Percentiles rank a stretch among this genome's conserved stretches.
phyloP scores from a whole-genome alignment of 345 rosid genomes.

The Pugionium dolabratum region DNA sequence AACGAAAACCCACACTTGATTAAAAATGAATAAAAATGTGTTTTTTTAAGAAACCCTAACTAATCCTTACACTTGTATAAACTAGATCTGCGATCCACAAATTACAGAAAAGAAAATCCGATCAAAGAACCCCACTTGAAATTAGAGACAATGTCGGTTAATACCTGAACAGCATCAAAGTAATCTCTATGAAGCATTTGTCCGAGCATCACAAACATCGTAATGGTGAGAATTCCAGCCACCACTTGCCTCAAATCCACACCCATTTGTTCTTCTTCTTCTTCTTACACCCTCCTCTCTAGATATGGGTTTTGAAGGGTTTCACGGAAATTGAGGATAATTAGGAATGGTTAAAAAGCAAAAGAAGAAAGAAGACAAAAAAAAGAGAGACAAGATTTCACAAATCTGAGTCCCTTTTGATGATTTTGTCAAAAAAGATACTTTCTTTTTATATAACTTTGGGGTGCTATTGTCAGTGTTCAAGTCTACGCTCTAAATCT shows the following conservation, averaged over 20 bases:
- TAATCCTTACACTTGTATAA: not conserved
- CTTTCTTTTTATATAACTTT: not conserved
- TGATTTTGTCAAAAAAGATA: conserved; percentile 24
- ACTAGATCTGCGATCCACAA: conserved; percentile 32
- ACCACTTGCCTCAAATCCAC: too few relatives aligned
- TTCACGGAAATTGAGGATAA: conserved; percentile 36
- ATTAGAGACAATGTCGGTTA: not conserved
- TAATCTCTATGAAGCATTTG: not conserved
- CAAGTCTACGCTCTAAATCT: not conserved
- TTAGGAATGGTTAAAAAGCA: not conserved
- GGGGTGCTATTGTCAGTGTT: conserved; percentile 29
- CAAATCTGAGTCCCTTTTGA: conserved; percentile 32
- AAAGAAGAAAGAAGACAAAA: not conserved
- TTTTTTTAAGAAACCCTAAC: conserved; percentile 2
- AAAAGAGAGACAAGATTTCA: conserved; percentile 28
- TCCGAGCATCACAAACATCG: too few relatives aligned
- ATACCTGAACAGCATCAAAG: conserved; percentile 70
- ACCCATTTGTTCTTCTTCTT: not conserved
- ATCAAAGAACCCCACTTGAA: conserved; percentile 21
- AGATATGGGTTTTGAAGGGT: conserved; percentile 23
- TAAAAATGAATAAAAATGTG: conserved; percentile 7
- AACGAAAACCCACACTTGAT: conserved; percentile 9
- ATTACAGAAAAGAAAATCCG: not conserved
- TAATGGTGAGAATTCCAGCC: too few relatives aligned
- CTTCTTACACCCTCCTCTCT: conserved; percentile 1